A percentile compares a stretch with the other conserved stretches of the same genome.
Conservation (phyloP, 805 yeast species). For the Saccharomycopsis fibuligera region DNA sequence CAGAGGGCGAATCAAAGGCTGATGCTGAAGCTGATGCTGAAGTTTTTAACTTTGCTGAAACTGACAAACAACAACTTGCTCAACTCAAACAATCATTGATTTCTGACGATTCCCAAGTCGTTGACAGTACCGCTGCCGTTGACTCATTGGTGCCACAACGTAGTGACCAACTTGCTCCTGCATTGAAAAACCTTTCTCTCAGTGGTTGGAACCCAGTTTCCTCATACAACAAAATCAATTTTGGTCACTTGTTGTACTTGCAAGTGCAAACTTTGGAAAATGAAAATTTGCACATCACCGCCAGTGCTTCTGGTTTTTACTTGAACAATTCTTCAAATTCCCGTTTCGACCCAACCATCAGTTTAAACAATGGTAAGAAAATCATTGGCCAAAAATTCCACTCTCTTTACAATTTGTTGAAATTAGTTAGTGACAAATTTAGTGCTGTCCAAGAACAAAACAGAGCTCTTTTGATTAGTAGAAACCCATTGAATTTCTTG, state of each 20-base stretch:
- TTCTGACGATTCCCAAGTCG: constrained; percentile 28
- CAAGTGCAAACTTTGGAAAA: constrained; percentile 73
- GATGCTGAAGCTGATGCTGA: constrained; percentile 12
- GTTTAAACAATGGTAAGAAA: constrained; percentile 19
- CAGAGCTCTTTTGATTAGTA: constrained; percentile 36
- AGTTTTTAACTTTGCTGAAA: constrained; percentile 19
- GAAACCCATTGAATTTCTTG: constrained; percentile 49
- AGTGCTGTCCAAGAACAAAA: constrained; percentile 45
- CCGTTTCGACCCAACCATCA: constrained; percentile 62
- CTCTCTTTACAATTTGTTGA: constrained; percentile 55
- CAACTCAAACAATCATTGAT: constrained; percentile 21
- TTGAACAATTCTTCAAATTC: constrained; percentile 63
- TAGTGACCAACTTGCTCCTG: constrained; percentile 37
- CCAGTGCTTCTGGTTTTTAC: constrained; percentile 72
- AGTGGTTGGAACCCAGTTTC: constrained; percentile 89
- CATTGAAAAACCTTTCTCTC: constrained; percentile 50
- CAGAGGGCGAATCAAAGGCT: constrained; percentile 10
- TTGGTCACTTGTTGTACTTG: constrained; percentile 79
- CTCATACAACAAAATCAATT: constrained; percentile 42
- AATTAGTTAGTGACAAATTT: constrained; percentile 61
- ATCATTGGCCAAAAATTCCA: constrained; percentile 35
- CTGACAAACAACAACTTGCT: constrained; percentile 17
- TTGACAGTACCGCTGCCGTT: constrained; percentile 35
- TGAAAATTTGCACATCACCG: constrained; percentile 71
- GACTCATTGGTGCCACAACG: constrained; percentile 5